phyloP scores from a whole-genome alignment of 805 yeast genomes.

The Blastobotrys muscicola region DNA sequence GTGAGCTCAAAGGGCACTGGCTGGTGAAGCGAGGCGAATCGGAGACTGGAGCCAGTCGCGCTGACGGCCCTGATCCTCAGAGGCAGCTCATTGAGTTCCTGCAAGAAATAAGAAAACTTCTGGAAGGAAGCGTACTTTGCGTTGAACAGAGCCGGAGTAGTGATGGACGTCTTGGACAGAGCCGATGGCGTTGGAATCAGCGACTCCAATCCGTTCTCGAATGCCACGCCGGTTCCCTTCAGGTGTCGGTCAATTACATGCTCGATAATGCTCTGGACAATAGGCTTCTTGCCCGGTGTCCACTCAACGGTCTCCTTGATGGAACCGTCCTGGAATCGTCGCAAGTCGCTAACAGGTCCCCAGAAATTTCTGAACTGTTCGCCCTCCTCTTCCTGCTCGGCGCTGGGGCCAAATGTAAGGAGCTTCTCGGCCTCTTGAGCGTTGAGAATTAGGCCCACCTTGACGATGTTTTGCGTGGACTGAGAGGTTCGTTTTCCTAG shows the following conservation, averaged over 20 bases:
- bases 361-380: constrained; percentile 71
- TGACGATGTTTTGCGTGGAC: constrained; percentile 2
- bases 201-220: constrained; percentile 5
- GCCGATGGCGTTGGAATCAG: constrained; percentile 45
- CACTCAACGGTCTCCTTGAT: constrained; percentile 89
- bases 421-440: constrained; percentile 67
- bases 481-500: not conserved
- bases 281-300: constrained; percentile 50
- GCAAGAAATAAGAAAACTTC: constrained; percentile 38
- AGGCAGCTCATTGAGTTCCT: constrained; percentile 47
- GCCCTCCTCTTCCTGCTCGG: constrained; percentile 49
- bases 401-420: constrained; percentile 79
- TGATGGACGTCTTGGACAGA: constrained; percentile 37
- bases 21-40: constrained; percentile 64
- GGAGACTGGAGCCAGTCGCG: constrained; percentile 65
- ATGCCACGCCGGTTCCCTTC: constrained; percentile 13
- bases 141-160: constrained; percentile 17
- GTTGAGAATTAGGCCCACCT: constrained; percentile 59
- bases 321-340: constrained; percentile 88
- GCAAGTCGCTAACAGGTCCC: constrained; percentile 77
- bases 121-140: constrained; percentile 37
- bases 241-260: constrained; percentile 60
- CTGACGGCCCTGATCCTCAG: constrained; percentile 58
- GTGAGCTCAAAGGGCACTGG: constrained; percentile 63
- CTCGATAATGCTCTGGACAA: constrained; percentile 54